Percentiles rank a stretch among this genome's conserved stretches.
Evolutionary conservation across 2,329 filamentous ascomycete genomes (phyloP).

Genomic region (Chaetothyriales sp.): DNA sequence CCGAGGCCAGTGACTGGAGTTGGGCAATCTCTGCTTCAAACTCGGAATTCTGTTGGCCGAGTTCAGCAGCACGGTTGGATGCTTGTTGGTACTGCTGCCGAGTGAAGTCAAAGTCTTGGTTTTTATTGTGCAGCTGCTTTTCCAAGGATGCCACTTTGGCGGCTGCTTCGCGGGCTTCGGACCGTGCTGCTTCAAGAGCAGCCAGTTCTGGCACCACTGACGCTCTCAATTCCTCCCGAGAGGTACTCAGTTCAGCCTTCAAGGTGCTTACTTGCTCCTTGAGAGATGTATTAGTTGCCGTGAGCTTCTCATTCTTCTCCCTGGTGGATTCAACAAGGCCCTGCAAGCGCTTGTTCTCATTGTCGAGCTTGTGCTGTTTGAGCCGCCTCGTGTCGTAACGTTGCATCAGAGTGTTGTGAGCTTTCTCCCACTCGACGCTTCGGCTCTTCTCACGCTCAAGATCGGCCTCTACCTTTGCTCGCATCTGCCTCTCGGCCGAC

Average conservation of each 20-base stretch:
- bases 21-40: slow-evolving; percentile 25
- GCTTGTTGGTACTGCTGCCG: slow-evolving; percentile 33
- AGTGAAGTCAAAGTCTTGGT: slow-evolving; percentile 31
- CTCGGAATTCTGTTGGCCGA: slow-evolving; percentile 24
- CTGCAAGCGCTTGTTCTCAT: slow-evolving; percentile 19
- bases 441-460: slow-evolving; percentile 23
- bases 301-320: slow-evolving; percentile 22
- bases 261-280: slow-evolving; percentile 27
- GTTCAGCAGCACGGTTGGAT: slow-evolving; percentile 29
- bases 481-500: slow-evolving; percentile 11
- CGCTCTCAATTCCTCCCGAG: slow-evolving; percentile 26
- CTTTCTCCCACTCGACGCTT: slow-evolving; percentile 21
- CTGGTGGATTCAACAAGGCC: slow-evolving; percentile 20
- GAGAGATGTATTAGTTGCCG: slow-evolving; percentile 25
- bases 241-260: slow-evolving; percentile 25
- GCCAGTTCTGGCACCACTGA: slow-evolving; percentile 23
- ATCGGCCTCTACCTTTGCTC: slow-evolving; percentile 19
- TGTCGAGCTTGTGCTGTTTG: slow-evolving; percentile 24
- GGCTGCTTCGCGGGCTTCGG: slow-evolving; percentile 19
- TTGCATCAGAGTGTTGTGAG: slow-evolving; percentile 26
- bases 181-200: slow-evolving; percentile 27
- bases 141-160: slow-evolving; percentile 21
- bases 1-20: slow-evolving; percentile 24
- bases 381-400: slow-evolving; percentile 28
- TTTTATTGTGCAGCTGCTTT: slow-evolving; percentile 27